phyloP scores from a whole-genome alignment of 257 asterid species.

The Capsicum chinense region DNA sequence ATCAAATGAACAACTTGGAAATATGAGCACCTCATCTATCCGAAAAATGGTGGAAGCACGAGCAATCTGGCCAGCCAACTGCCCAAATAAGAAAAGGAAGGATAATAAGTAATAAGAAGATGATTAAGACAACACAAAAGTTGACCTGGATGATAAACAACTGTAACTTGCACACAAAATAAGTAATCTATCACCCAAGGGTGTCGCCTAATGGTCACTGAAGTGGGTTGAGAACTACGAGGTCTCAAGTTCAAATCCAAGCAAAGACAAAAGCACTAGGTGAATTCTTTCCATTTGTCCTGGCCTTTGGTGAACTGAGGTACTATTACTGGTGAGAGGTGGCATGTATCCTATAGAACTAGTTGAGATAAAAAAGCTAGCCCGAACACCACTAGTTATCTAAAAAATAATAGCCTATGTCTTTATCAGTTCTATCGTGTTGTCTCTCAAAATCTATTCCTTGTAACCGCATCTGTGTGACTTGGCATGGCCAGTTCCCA shows the following conservation, averaged over 20 bases:
- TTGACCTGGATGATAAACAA: background rate
- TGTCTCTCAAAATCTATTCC: background rate
- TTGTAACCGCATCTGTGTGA: background rate
- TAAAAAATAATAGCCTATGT: background rate
- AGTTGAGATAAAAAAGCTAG: background rate
- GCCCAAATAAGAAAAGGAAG: slow-evolving; percentile 25
- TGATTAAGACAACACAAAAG: background rate
- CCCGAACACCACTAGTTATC: background rate
- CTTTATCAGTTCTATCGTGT: background rate
- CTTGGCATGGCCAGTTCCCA: background rate
- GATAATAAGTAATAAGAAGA: slow-evolving; percentile 12
- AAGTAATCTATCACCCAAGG: background rate
- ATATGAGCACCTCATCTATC: slow-evolving; percentile 71
- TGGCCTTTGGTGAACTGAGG: too few species aligned
- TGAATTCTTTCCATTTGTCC: background rate
- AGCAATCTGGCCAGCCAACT: slow-evolving; percentile 97
- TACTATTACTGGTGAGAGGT: too few species aligned
- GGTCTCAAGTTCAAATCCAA: background rate
- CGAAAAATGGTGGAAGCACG: slow-evolving; percentile 92
- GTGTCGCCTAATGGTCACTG: background rate
- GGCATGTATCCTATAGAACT: background rate
- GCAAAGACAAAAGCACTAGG: background rate
- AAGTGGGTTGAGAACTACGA: background rate
- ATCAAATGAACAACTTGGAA: background rate
- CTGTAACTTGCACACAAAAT: background rate